Base-by-base conservation (phyloP, 176 grass and related monocot species). In the Bolboschoenus planiculmis region DNA sequence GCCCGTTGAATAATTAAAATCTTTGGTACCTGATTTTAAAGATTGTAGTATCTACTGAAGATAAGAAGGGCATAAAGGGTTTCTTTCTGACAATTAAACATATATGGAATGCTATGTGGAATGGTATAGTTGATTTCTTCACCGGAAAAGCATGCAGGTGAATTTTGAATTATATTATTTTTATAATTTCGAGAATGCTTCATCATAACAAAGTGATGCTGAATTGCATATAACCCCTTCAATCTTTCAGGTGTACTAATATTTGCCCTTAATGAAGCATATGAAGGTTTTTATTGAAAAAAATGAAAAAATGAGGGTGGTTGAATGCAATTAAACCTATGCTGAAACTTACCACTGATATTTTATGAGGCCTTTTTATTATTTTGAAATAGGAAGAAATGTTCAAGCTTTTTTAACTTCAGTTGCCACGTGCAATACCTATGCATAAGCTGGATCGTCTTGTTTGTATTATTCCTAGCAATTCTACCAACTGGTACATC, bases 101-200 rank as follows among this genome's bases (percentile, higher is more conserved):
- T 20, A 70, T 90, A 14, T 89, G 74, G 75, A 74, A 14, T 54
- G 81, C 42, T n/a, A 82, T 85, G 18, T 93, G 90, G 85, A 56
- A 59, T 46, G 46, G 65, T 37, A 11, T 91, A 57, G 61, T 53
- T 29, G 82, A 91, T 60, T 94, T 97, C 55, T 91, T 91, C 59
- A 93, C 88, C 37, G 90, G 92, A 65, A 94, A 57, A 93, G 81
- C 79, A n/a, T 93, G 92, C 85, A 94, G 90, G 95, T 93, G 40
- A 20, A 15, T 72, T 56, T 53, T 39, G 16, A 47, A 2, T 31
- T 82, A 27, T 39, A 33, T 44, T 29, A 26, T 20, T 84, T 40
- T 84, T 60, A 54, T 15, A 34, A 56, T 43, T 39, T 46, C 5
- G 26, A 1, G 16, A 68, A 84, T 58, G 29, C 39, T 56, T 43